Evolutionary conservation across 164 flowering plant species (phyloP), one percentile per base, ranked within the genome.

Genomic region (Sextonia rubra): DNA sequence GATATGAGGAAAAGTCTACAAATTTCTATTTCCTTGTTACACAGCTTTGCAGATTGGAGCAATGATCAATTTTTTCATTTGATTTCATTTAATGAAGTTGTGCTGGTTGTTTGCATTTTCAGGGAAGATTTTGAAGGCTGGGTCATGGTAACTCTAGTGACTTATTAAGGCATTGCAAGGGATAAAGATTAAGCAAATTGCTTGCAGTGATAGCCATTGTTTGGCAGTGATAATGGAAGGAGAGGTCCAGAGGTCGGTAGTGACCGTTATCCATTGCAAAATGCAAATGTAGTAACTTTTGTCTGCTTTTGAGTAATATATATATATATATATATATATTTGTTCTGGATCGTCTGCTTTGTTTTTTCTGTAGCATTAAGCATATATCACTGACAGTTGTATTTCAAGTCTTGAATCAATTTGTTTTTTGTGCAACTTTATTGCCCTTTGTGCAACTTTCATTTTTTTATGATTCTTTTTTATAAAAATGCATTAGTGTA

Each of bases 51-150:
- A 3, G 58, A 52, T 52, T 32, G 58, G 58, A 14, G 14, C 0
- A 12, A 52, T 52, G 17, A 52, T 12, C 52, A 2, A 22, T 66
- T 62, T 9, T 48, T 11, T 24, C 47, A 26, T 70, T 77, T 17
- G 67, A 37, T 70, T 65, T 69, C 18, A 9, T 26, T 18, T 66
- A 12, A 61, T 32, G 52, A 47, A 47, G 37, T 56, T 68, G 20
- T 24, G 72, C 2, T 68, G 25, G 56, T 62, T 65, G 27, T 77
- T 68, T 73, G 37, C 67, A 56, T 56, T 79, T 79, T 23, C 80
- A 95, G 99, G 99, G 98, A 98, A 80, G 99, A 95, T 81, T 95
- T 95, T 87, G 99, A 82, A 88, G 99, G 79, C 80, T 95, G 74
- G 99, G 99, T 61, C 99, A 95, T 89, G 97, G 98, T 25, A 89